Conservation (phyloP, 805 yeast species). For the Yamadazyma sp. region DNA sequence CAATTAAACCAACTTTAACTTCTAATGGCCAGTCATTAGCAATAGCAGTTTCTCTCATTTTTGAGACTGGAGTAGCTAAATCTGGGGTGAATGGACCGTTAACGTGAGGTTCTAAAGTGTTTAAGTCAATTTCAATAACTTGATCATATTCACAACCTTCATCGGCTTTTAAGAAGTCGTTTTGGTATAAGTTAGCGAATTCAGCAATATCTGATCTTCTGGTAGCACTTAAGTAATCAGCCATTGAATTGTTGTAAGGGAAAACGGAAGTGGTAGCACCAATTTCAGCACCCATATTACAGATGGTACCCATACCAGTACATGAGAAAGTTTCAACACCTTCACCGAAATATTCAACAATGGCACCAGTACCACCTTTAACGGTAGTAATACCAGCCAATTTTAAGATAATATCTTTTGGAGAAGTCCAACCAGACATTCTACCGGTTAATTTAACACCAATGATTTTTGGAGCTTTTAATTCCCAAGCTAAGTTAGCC, state of each 20-base stretch:
- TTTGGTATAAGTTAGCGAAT: slow-evolving; percentile 65
- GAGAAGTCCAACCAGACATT: slow-evolving; percentile 94
- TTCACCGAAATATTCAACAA: slow-evolving; percentile 94
- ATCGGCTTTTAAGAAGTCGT: slow-evolving; percentile 76
- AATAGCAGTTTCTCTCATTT: slow-evolving; percentile 78
- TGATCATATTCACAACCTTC: slow-evolving; percentile 92
- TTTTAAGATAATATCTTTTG: slow-evolving; percentile 91
- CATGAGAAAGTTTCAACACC: slow-evolving; percentile 91
- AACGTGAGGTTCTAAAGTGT: slow-evolving; percentile 88
- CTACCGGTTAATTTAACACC: slow-evolving; percentile 94
- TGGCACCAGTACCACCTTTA: slow-evolving; percentile 97
- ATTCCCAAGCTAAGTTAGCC: slow-evolving; percentile 95
- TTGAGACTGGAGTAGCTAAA: slow-evolving; percentile 90
- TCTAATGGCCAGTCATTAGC: slow-evolving; percentile 90
- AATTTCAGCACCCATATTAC: slow-evolving; percentile 99
- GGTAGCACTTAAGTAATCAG: slow-evolving; percentile 81
- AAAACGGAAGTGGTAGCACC: slow-evolving; percentile 98
- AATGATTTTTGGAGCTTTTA: slow-evolving; percentile 92
- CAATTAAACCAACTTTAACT: slow-evolving; percentile 92
- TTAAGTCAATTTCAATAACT: slow-evolving; percentile 84
- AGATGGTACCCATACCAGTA: slow-evolving; percentile 99
- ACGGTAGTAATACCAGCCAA: slow-evolving; percentile 94
- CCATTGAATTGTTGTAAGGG: slow-evolving; percentile 93
- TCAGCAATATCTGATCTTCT: slow-evolving; percentile 82
- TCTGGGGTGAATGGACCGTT: slow-evolving; percentile 99